Conservation (phyloP, 2,329 filamentous ascomycete genomes). For the Trichoderma sp. region DNA sequence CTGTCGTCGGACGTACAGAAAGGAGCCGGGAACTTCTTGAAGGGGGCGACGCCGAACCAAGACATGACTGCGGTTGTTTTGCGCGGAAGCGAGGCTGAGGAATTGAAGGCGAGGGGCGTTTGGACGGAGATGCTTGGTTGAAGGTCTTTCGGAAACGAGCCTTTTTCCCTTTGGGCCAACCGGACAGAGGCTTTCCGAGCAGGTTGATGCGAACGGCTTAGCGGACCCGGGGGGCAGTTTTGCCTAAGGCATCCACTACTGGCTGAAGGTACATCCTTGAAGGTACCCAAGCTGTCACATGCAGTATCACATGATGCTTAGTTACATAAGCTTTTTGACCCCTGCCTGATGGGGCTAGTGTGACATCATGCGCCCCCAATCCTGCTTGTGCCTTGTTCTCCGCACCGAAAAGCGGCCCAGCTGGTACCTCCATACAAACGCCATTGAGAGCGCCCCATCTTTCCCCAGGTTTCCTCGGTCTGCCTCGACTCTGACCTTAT, state of each 20-base stretch:
- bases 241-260: constrained; percentile 17
- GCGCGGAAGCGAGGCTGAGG: constrained; percentile 36
- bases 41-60: constrained; percentile 65
- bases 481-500: not conserved
- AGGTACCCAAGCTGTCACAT: not conserved
- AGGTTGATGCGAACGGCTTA: constrained; percentile 39
- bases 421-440: constrained; percentile 15
- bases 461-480: constrained; percentile 28
- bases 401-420: constrained; percentile 23
- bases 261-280: not conserved
- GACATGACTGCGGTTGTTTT: constrained; percentile 64
- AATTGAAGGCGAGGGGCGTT: constrained; percentile 40
- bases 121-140: constrained; percentile 36
- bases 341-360: not conserved
- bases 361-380: constrained; percentile 31
- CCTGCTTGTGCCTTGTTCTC: constrained; percentile 19
- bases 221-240: constrained; percentile 34
- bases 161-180: constrained; percentile 42
- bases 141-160: constrained; percentile 44
- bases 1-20: constrained; percentile 67
- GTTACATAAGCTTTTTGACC: not conserved
- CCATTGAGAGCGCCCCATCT: constrained; percentile 10
- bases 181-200: constrained; percentile 37
- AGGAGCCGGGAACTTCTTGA: constrained; percentile 81
- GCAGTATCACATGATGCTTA: not conserved